Percentiles rank a stretch among this genome's conserved stretches.
Conservation (phyloP, 306 rosid genomes). For the Gastrolobium bilobum region DNA sequence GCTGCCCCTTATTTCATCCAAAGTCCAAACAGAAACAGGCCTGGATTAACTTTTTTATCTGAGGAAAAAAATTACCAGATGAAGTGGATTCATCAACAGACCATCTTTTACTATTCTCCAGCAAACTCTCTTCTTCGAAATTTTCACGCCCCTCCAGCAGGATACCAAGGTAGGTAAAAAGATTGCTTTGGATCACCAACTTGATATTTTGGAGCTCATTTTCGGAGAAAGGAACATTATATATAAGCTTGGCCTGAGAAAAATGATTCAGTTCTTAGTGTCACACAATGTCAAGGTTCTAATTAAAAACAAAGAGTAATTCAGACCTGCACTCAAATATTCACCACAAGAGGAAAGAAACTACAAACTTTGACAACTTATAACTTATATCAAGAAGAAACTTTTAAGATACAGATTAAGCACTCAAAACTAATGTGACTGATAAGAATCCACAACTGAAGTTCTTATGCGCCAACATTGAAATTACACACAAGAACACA, state of each 20-base stretch:
- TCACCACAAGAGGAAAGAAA: too few species aligned
- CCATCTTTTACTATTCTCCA: slow-evolving; percentile 53
- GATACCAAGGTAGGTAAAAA: slow-evolving; percentile 69
- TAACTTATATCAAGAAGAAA: too few species aligned
- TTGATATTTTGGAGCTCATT: slow-evolving; percentile 71
- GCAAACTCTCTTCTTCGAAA: slow-evolving; percentile 79
- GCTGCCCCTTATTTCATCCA: background rate
- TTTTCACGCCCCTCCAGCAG: slow-evolving; percentile 74
- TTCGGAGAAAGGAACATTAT: too few species aligned
- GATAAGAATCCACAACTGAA: slow-evolving; percentile 5
- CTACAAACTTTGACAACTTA: too few species aligned
- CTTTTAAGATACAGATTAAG: too few species aligned
- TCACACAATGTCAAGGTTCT: too few species aligned
- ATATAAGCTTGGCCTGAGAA: too few species aligned
- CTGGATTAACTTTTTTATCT: background rate
- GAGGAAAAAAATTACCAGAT: slow-evolving; percentile 59
- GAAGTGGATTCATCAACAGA: slow-evolving; percentile 56
- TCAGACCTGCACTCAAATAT: too few species aligned
- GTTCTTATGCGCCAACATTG: slow-evolving; percentile 13
- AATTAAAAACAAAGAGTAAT: too few species aligned
- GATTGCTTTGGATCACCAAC: slow-evolving; percentile 74
- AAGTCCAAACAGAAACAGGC: slow-evolving; percentile 10
- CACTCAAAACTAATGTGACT: slow-evolving; percentile 35
- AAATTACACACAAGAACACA: background rate
- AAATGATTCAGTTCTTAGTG: too few species aligned